Percentiles rank a stretch among this genome's conserved stretches.
Conservation (phyloP, 805 yeast species). For the Metschnikowia koreensis region DNA sequence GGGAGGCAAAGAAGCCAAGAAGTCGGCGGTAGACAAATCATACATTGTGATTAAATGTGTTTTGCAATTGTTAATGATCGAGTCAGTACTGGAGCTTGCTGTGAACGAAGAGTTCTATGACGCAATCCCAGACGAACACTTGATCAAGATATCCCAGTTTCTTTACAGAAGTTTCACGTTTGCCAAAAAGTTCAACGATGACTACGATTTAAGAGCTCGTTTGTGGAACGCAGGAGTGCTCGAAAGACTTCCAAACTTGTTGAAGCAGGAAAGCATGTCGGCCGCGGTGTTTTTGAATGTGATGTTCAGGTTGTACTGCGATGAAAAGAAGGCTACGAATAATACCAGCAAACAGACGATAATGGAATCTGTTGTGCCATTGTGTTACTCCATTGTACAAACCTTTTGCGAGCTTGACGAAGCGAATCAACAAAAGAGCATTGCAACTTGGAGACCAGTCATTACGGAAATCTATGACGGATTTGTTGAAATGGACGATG, state of each 20-base stretch:
- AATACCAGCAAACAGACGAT: conserved; percentile 48
- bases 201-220: conserved; percentile 82
- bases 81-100: conserved; percentile 76
- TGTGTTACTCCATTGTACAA: conserved; percentile 68
- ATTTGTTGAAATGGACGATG: conserved; percentile 69
- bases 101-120: conserved; percentile 67
- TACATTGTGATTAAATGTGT: conserved; percentile 90
- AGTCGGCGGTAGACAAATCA: conserved; percentile 40
- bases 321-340: conserved; percentile 49
- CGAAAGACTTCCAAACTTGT: conserved; percentile 85
- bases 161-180: conserved; percentile 73
- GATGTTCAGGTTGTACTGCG: conserved; percentile 76
- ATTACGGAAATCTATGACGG: conserved; percentile 86
- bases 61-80: conserved; percentile 84
- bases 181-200: conserved; percentile 84
- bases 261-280: conserved; percentile 88
- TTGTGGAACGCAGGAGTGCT: conserved; percentile 90
- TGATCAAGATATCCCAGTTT: conserved; percentile 57
- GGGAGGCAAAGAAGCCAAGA: conserved; percentile 8
- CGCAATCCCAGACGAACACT: conserved; percentile 62
- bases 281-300: conserved; percentile 83
- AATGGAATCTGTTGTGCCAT: conserved; percentile 54
- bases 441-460: conserved; percentile 88
- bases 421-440: conserved; percentile 72
- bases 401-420: conserved; percentile 75